Evolutionary conservation across 495 filamentous ascomycete genomes (phyloP).

Genomic region (Tuber calosporum): DNA sequence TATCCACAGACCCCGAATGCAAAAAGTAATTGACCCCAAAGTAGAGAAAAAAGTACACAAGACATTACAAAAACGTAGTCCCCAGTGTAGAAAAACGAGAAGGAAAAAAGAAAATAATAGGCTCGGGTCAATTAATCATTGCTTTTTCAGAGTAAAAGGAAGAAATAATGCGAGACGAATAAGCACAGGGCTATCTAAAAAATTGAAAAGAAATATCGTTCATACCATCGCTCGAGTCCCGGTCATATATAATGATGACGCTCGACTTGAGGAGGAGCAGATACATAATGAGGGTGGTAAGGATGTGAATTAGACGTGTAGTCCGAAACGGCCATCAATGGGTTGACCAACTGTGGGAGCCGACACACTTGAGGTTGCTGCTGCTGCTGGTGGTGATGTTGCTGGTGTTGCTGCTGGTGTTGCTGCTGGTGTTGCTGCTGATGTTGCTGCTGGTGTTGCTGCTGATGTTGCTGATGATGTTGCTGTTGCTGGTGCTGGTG

Average conservation of each 20-base stretch:
- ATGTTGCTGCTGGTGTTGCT: slow-evolving; percentile 13
- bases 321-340: slow-evolving; percentile 34
- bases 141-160: slow-evolving; percentile 7
- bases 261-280: slow-evolving; percentile 29
- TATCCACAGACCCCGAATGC: slow-evolving; percentile 24
- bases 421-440: slow-evolving; percentile 5
- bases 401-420: background rate
- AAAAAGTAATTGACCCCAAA: slow-evolving; percentile 15
- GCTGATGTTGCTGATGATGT: background rate
- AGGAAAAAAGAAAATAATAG: slow-evolving; percentile 19
- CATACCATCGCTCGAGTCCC: background rate
- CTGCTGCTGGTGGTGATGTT: slow-evolving; percentile 14
- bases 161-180: slow-evolving; percentile 7
- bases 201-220: slow-evolving; percentile 1
- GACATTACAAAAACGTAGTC: slow-evolving; percentile 6
- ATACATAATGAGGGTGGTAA: slow-evolving; percentile 38
- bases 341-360: slow-evolving; percentile 33
- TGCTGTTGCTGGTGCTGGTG: background rate
- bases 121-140: slow-evolving; percentile 29
- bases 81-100: no score
- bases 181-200: slow-evolving; percentile 4
- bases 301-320: slow-evolving; percentile 35
- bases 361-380: slow-evolving; percentile 31
- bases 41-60: slow-evolving; percentile 14
- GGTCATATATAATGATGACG: slow-evolving; percentile 34